These are phyloP conservation scores for Guadua angustifolia DNA, from an alignment of 176 grass and related monocot genomes.

Conservation along the genomic window DNA sequence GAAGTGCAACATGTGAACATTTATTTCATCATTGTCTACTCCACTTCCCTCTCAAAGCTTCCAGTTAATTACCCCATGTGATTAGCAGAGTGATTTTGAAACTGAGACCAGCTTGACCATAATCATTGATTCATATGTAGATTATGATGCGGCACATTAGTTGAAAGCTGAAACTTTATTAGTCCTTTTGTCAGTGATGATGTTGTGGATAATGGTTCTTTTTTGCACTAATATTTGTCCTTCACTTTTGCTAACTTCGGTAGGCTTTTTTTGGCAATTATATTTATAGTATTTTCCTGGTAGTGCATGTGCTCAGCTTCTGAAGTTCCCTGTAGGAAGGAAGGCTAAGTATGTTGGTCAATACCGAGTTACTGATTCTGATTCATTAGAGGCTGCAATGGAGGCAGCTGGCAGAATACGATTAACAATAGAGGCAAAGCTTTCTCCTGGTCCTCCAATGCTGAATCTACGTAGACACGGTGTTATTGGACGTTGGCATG, in stretches of 20 bases:
- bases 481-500: slow-evolving; percentile 70
- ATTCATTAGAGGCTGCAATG: slow-evolving; percentile 81
- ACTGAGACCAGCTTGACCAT: slow-evolving; percentile 6
- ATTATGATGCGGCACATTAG: slow-evolving; percentile 7
- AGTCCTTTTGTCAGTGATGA: not conserved
- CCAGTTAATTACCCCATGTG: not conserved
- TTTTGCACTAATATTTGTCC: slow-evolving; percentile 1
- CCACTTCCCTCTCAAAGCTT: slow-evolving; percentile 16
- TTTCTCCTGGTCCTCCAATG: slow-evolving; percentile 97
- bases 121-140: not conserved
- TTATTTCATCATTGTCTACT: slow-evolving; percentile 4
- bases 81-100: not conserved
- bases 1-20: not conserved
- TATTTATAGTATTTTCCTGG: not conserved
- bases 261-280: slow-evolving; percentile 19
- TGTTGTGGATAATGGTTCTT: not conserved
- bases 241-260: slow-evolving; percentile 23
- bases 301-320: slow-evolving; percentile 15
- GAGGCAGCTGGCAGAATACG: slow-evolving; percentile 89
- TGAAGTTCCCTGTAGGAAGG: slow-evolving; percentile 62
- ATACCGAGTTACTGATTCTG: slow-evolving; percentile 82
- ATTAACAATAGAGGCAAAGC: slow-evolving; percentile 85
- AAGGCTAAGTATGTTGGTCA: slow-evolving; percentile 69
- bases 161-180: slow-evolving; percentile 5
- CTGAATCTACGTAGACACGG: slow-evolving; percentile 86